Conservation (phyloP, 768 basidiomycete genomes). For the Lactarius trivialis region DNA sequence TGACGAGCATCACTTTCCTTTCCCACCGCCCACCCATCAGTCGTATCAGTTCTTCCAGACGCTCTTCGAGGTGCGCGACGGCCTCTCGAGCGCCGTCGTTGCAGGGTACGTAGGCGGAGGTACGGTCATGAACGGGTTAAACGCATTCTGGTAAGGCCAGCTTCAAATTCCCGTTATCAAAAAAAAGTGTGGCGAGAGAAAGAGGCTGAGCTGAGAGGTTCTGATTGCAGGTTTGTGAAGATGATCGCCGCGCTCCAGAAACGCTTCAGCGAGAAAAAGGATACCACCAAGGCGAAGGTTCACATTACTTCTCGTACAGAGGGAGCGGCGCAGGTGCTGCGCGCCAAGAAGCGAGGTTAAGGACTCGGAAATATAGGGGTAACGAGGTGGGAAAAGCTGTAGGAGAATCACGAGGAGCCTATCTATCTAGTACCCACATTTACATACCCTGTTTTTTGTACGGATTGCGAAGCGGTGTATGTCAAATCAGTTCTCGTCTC, state of each 20-base stretch:
- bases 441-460: no score
- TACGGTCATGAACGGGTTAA: constrained; percentile 60
- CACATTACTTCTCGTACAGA: background rate
- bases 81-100: constrained; percentile 41
- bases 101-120: constrained; percentile 56
- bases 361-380: no score
- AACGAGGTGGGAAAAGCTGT: background rate
- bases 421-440: no score
- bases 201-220: background rate
- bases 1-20: background rate
- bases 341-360: background rate
- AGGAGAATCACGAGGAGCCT: background rate
- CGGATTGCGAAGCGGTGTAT: no score
- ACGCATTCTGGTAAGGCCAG: constrained; percentile 64
- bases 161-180: background rate
- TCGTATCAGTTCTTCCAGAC: constrained; percentile 61
- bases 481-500: no score
- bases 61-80: constrained; percentile 45
- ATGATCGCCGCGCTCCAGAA: constrained; percentile 63
- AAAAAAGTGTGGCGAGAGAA: background rate
- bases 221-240: constrained; percentile 57
- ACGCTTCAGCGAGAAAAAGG: constrained; percentile 38
- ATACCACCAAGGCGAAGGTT: constrained; percentile 24
- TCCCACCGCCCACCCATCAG: constrained; percentile 31
- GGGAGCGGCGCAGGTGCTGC: background rate